These are phyloP conservation scores for Corylus avellana DNA, from an alignment of 306 rosid genomes.

Conservation along the genomic window DNA sequence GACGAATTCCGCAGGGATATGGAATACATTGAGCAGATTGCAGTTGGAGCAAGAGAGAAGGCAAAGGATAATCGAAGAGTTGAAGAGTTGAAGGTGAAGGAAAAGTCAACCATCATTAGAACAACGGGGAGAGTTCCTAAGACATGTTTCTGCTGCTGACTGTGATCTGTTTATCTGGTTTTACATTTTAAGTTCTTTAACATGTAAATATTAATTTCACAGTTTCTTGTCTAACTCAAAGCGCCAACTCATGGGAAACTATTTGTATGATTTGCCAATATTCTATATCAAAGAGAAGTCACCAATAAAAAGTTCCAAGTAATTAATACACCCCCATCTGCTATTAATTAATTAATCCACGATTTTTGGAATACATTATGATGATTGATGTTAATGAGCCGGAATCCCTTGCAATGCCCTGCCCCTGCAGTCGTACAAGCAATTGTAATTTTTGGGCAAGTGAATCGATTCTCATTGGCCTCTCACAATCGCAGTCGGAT, in stretches of 20 bases:
- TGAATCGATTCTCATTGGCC: too few relatives aligned
- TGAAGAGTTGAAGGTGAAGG: constrained; percentile 46
- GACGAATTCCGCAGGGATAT: constrained; percentile 26
- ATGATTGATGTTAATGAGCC: too few relatives aligned
- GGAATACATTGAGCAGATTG: constrained; percentile 39
- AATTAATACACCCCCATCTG: too few relatives aligned
- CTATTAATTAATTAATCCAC: background rate
- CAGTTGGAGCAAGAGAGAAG: constrained; percentile 53
- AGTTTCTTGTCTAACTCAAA: too few relatives aligned
- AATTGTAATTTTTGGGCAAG: too few relatives aligned
- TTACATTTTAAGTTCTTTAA: background rate
- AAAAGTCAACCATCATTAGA: constrained; percentile 58
- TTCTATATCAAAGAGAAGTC: background rate
- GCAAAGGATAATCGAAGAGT: constrained; percentile 42
- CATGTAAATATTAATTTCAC: constrained; percentile 27
- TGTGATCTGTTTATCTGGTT: constrained; percentile 4
- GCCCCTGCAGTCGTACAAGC: too few relatives aligned
- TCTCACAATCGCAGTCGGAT: too few relatives aligned
- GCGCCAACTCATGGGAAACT: too few relatives aligned
- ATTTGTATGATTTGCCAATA: background rate
- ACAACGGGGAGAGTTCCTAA: constrained; percentile 57
- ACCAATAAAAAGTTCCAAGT: background rate
- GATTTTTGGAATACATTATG: too few relatives aligned
- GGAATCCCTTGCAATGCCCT: too few relatives aligned
- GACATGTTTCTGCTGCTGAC: constrained; percentile 60